A percentile compares a stretch with the other conserved stretches of the same genome.
Evolutionary conservation across 2,329 filamentous ascomycete genomes (phyloP).

Genomic region (Aphanocladium album): DNA sequence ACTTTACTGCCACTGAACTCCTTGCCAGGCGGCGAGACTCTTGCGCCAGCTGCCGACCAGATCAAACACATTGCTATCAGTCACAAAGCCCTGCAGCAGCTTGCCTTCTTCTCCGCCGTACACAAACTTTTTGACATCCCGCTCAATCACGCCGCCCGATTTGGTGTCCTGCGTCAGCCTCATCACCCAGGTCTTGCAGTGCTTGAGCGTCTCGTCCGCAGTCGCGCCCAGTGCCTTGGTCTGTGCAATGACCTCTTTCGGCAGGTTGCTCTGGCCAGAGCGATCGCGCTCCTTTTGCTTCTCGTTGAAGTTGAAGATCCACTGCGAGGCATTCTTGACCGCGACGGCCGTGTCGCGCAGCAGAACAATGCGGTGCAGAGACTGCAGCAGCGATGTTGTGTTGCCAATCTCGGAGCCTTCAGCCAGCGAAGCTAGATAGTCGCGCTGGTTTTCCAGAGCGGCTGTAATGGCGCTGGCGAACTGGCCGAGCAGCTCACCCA

Average conservation of each 20-base stretch:
- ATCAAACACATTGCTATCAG: slow-evolving; percentile 20
- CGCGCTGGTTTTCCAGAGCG: slow-evolving; percentile 24
- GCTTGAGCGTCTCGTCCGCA: slow-evolving; percentile 26
- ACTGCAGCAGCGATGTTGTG: slow-evolving; percentile 24
- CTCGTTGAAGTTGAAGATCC: slow-evolving; percentile 33
- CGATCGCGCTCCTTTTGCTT: slow-evolving; percentile 35
- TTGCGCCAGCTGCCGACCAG: slow-evolving; percentile 30
- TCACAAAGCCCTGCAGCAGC: slow-evolving; percentile 21
- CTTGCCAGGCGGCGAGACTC: slow-evolving; percentile 30
- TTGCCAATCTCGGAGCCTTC: slow-evolving; percentile 14
- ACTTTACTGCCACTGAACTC: slow-evolving; percentile 2
- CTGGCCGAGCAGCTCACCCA: slow-evolving; percentile 22
- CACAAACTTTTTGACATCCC: slow-evolving; percentile 23
- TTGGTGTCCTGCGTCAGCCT: slow-evolving; percentile 26
- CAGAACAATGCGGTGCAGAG: slow-evolving; percentile 32
- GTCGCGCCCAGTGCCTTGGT: slow-evolving; percentile 29
- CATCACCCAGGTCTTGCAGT: slow-evolving; percentile 27
- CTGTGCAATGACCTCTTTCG: slow-evolving; percentile 31
- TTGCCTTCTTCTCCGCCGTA: slow-evolving; percentile 21
- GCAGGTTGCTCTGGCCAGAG: slow-evolving; percentile 33
- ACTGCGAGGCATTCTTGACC: slow-evolving; percentile 25
- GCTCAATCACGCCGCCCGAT: slow-evolving; percentile 22
- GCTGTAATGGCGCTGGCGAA: slow-evolving; percentile 23
- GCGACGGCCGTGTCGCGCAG: slow-evolving; percentile 35
- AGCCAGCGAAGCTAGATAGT: slow-evolving; percentile 13